phyloP scores from a whole-genome alignment of 1,284 basidiomycete species.

The Moesziomyces antarcticus region DNA sequence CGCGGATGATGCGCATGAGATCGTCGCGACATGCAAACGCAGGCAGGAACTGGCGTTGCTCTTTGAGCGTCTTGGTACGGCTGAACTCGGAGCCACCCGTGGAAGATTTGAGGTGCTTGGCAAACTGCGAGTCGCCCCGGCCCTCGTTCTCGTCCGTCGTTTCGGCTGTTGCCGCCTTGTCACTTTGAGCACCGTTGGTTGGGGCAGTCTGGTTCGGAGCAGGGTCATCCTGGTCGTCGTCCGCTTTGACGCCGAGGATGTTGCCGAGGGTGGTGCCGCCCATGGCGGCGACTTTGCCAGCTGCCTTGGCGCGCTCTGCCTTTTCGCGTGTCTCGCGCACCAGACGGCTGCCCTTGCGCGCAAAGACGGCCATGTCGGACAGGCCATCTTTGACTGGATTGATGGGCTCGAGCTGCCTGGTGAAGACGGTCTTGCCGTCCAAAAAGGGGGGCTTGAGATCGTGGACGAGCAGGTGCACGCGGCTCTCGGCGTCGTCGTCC shows the following conservation, averaged over 20 bases:
- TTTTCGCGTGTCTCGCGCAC: constrained; percentile 96
- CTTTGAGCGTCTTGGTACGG: constrained; percentile 83
- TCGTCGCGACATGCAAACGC: constrained; percentile 98
- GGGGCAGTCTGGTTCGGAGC: background rate
- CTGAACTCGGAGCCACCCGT: constrained; percentile 84
- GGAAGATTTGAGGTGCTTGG: constrained; percentile 79
- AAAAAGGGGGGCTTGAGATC: constrained; percentile 97
- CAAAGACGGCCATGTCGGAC: constrained; percentile 93
- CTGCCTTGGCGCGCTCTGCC: constrained; percentile 79
- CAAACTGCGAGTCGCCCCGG: constrained; percentile 95
- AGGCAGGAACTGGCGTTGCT: constrained; percentile 95
- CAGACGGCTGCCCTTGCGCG: constrained; percentile 91
- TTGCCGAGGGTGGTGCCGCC: constrained; percentile 95
- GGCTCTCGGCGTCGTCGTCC: constrained; percentile 88
- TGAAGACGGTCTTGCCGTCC: constrained; percentile 94
- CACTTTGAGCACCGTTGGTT: background rate
- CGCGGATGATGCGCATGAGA: constrained; percentile 85
- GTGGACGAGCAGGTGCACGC: constrained; percentile 96
- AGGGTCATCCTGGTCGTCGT: constrained; percentile 73
- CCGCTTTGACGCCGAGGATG: constrained; percentile 95
- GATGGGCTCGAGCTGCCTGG: constrained; percentile 95
- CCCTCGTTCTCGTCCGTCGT: constrained; percentile 75
- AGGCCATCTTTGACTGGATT: constrained; percentile 94
- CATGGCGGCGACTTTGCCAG: constrained; percentile 90
- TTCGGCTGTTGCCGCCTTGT: constrained; percentile 1